A percentile compares a stretch with the other conserved stretches of the same genome.
phyloP scores from a whole-genome alignment of 2,329 filamentous ascomycete genomes.

The Claviceps monticola region DNA sequence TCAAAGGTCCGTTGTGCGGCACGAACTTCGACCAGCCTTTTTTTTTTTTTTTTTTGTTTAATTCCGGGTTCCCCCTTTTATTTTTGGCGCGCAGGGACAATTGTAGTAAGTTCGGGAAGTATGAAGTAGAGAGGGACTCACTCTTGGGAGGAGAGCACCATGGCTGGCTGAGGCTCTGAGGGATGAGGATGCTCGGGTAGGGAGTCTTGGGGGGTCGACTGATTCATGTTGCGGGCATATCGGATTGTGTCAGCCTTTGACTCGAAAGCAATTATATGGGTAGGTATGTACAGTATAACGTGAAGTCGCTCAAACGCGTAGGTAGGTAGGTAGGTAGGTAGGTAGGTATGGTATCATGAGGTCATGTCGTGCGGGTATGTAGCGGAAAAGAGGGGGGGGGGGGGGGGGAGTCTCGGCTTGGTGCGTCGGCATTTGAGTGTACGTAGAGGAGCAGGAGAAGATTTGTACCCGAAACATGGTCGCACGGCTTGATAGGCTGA shows the following conservation, averaged over 20 bases:
- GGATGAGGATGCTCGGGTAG: slow-evolving; percentile 73
- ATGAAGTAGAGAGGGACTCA: slow-evolving; percentile 11
- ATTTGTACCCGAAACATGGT: background rate
- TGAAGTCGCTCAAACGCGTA: too few species aligned
- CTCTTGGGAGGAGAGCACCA: slow-evolving; percentile 69
- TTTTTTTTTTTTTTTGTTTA: background rate
- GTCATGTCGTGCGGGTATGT: too few species aligned
- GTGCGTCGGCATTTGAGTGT: too few species aligned
- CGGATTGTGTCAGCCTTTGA: too few species aligned
- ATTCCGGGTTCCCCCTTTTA: background rate
- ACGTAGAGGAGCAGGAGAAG: background rate
- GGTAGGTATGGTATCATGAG: too few species aligned
- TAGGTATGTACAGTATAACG: too few species aligned
- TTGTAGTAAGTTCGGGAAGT: slow-evolving; percentile 8
- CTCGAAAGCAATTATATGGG: too few species aligned
- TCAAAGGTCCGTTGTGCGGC: slow-evolving; percentile 95
- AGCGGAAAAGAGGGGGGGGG: too few species aligned
- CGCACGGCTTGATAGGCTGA: background rate
- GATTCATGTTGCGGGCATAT: background rate
- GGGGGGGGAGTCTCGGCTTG: too few species aligned
- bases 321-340: too few species aligned
- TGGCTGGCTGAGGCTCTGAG: slow-evolving; percentile 46
- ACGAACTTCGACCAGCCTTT: slow-evolving; percentile 75
- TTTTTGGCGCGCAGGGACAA: background rate
- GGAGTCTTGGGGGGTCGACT: slow-evolving; percentile 56